These are phyloP conservation scores for Cryptomeria japonica DNA, from an alignment of 75 land plant genomes.

Conservation along the genomic window DNA sequence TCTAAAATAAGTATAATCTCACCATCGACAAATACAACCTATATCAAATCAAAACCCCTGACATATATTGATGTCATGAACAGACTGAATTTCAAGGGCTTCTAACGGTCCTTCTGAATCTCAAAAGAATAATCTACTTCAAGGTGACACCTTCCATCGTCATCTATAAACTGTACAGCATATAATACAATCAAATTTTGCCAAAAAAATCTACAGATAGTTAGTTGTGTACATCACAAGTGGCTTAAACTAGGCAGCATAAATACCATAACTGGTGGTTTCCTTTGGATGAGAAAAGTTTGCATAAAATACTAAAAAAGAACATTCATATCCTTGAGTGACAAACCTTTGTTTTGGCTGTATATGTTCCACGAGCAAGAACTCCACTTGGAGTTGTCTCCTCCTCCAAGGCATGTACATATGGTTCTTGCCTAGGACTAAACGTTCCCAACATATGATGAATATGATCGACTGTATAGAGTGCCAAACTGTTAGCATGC, in stretches of 20 bases:
- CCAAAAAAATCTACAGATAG: not conserved
- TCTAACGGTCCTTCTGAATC: conserved; percentile 53
- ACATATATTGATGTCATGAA: not conserved
- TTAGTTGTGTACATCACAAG: not conserved
- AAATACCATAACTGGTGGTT: not conserved
- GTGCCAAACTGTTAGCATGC: not conserved
- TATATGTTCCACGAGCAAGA: conserved; percentile 70
- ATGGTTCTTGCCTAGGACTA: conserved; percentile 69
- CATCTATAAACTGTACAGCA: conserved; percentile 71
- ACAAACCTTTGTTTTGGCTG: conserved; percentile 60
- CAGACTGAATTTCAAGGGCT: conserved; percentile 11
- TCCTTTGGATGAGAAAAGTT: not conserved
- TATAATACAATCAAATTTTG: conserved; percentile 1
- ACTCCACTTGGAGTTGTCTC: conserved; percentile 74
- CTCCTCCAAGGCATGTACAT: conserved; percentile 56
- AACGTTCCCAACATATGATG: conserved; percentile 79
- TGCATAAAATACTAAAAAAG: not conserved
- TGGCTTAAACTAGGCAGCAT: not conserved
- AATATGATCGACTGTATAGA: conserved; percentile 53
- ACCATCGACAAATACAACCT: not conserved
- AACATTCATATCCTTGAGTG: not conserved
- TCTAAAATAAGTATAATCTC: not conserved
- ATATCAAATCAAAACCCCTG: not conserved
- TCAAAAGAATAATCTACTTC: conserved; percentile 69
- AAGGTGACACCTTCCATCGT: conserved; percentile 63